These are phyloP conservation scores for Claviceps arundinis DNA, from an alignment of 2,329 filamentous ascomycete species.

Conservation along the genomic window DNA sequence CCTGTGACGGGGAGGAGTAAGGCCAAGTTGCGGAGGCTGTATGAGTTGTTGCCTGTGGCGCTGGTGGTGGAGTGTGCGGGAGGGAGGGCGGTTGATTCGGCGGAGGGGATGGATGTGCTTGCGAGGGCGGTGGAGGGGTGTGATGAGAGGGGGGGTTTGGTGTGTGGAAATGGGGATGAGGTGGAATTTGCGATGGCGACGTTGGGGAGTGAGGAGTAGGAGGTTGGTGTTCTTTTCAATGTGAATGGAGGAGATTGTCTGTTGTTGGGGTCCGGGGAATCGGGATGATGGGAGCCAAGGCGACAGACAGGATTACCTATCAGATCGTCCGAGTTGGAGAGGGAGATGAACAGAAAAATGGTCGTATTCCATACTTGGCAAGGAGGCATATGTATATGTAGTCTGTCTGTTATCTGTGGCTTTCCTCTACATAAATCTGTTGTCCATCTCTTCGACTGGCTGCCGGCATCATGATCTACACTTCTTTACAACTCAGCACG, in stretches of 20 bases:
- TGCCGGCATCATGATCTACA: no score
- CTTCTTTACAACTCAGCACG: no score
- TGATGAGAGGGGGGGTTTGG: slow-evolving; percentile 35
- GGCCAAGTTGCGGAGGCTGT: slow-evolving; percentile 45
- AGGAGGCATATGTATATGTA: no score
- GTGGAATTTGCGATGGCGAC: slow-evolving; percentile 23
- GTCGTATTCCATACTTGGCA: no score
- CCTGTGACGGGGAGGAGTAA: slow-evolving; percentile 37
- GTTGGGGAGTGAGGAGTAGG: neutral
- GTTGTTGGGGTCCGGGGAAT: neutral
- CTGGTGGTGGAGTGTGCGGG: slow-evolving; percentile 47
- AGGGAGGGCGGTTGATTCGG: slow-evolving; percentile 39
- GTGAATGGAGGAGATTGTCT: no score
- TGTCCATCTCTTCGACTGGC: no score
- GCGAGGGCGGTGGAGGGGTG: slow-evolving; percentile 23
- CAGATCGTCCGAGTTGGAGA: no score
- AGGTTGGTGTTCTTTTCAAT: neutral
- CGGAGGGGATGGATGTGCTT: slow-evolving; percentile 27
- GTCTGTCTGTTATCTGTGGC: no score
- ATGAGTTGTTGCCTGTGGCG: slow-evolving; percentile 47
- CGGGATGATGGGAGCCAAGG: no score
- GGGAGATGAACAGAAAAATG: no score
- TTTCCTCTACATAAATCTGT: no score
- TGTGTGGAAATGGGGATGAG: slow-evolving; percentile 37
- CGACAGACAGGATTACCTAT: no score